These are phyloP conservation scores for Dalechampia spathulata DNA, from an alignment of 441 rosid species.

Conservation along the genomic window DNA sequence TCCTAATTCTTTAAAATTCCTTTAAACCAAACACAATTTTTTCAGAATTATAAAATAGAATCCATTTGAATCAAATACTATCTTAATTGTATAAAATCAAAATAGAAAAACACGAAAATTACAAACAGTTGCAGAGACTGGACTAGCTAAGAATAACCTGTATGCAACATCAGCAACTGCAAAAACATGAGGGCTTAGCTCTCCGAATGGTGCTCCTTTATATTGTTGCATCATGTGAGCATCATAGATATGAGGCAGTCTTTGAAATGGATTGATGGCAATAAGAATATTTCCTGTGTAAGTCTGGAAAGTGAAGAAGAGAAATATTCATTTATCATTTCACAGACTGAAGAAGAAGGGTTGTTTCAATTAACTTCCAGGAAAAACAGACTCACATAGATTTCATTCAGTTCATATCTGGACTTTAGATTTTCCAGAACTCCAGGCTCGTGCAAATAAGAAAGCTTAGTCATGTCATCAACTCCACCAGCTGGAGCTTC, in stretches of 20 bases:
- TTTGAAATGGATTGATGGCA: conserved; percentile 89
- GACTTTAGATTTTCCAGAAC: conserved; percentile 75
- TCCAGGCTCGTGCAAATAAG: conserved; percentile 97
- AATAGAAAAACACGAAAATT: no score
- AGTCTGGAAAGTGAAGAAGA: conserved; percentile 39
- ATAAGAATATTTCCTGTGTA: conserved; percentile 89
- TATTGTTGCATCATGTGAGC: conserved; percentile 91
- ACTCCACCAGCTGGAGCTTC: conserved; percentile 99
- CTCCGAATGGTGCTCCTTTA: conserved; percentile 91
- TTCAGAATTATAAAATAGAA: no score
- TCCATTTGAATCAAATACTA: no score
- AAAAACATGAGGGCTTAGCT: conserved; percentile 77
- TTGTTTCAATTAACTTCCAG: neutral
- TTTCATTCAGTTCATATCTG: conserved; percentile 94
- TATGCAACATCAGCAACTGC: conserved; percentile 91
- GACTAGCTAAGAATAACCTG: conserved; percentile 54
- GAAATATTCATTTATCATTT: neutral
- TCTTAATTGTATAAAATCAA: no score
- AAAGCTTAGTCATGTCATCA: conserved; percentile 98
- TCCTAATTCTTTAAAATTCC: no score
- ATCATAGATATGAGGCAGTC: conserved; percentile 83
- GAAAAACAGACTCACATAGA: conserved; percentile 52
- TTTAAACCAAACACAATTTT: no score
- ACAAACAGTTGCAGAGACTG: no score
- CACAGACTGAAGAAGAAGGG: neutral